Evolutionary conservation across 495 filamentous ascomycete genomes (phyloP), one percentile per base, ranked within the genome.

Genomic region (Hypoxylon crocopeplum): DNA sequence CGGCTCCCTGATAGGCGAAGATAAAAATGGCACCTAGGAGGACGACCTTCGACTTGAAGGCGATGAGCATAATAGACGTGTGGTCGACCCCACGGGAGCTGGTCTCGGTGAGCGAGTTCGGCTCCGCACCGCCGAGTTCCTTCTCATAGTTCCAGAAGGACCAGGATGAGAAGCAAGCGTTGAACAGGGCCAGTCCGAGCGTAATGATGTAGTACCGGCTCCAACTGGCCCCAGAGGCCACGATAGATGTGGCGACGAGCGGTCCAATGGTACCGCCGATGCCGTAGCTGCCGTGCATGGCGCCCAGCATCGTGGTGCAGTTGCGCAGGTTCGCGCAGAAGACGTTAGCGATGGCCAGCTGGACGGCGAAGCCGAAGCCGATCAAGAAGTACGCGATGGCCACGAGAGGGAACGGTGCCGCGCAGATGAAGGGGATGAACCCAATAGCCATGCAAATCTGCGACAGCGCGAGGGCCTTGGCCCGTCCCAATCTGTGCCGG

Each of bases 1-100:
- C 89, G 29, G 87, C 88, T 24, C 88, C 89, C 67, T 92, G 89
- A 69, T 93, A 92, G 13, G 85, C 84, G 69, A 94, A 91, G 71
- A 92, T 88, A 72, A 93, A 92, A 1, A 90, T 62, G 0, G 89
- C 86, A 6, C 86, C 87, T 0, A 92, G 75, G 3, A 93, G 56
- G 2, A 90, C 89, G 10, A 83, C 79, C 45, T 76, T 78, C 47
- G 83, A 83, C 49, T 79, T 79, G 22, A 90, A 70, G 4, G 75
- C 72, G 3, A 68, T 55, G 6, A 72, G 42, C 73, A 77, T 75
- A 20, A 62, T 66, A 16, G 52, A 42, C n/a, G 71, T 33, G 1
- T 66, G 53, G 10, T 46, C 59, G 1, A 29, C 11, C 4, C 54
- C 48, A 10, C 47, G 45, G n/a, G 37, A 47, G 11, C 20, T 34